A percentile compares a stretch with the other conserved stretches of the same genome.
Evolutionary conservation across 176 grass and related monocot species (phyloP).

Genomic region (Triticum urartu): DNA sequence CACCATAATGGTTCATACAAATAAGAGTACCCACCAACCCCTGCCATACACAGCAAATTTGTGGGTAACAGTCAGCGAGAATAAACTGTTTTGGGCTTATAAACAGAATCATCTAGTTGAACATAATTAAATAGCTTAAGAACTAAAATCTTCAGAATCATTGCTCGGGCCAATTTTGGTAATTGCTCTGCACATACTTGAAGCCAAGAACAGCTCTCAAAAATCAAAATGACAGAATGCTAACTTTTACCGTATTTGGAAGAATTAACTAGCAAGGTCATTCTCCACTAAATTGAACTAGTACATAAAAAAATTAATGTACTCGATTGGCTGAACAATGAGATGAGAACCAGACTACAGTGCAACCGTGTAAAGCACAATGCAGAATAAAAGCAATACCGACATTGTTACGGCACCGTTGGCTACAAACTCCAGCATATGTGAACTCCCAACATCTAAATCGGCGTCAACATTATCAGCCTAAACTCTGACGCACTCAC

Average conservation of each 20-base stretch:
- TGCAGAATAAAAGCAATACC: neutral
- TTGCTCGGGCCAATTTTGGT: neutral
- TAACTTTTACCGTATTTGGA: neutral
- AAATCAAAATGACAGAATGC: neutral
- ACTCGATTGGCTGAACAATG: neutral
- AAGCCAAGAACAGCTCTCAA: neutral
- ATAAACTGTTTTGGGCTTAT: neutral
- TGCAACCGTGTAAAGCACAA: neutral
- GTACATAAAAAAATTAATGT: neutral
- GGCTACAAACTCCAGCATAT: neutral
- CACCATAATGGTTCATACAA: conserved; percentile 96
- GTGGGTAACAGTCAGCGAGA: neutral
- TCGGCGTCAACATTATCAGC: neutral
- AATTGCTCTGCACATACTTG: neutral
- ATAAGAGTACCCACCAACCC: conserved; percentile 93
- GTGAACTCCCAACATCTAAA: conserved; percentile 1
- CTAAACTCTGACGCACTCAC: neutral
- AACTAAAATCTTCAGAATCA: neutral
- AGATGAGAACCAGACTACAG: neutral
- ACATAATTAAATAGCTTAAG: neutral
- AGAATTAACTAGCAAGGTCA: neutral
- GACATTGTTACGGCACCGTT: neutral
- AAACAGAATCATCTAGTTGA: neutral
- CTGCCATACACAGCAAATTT: conserved; percentile 47
- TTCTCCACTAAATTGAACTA: neutral